These are phyloP conservation scores for Paraglomus brasilianum DNA, from an alignment of 192 early-diverging fungal genomes.

Conservation along the genomic window DNA sequence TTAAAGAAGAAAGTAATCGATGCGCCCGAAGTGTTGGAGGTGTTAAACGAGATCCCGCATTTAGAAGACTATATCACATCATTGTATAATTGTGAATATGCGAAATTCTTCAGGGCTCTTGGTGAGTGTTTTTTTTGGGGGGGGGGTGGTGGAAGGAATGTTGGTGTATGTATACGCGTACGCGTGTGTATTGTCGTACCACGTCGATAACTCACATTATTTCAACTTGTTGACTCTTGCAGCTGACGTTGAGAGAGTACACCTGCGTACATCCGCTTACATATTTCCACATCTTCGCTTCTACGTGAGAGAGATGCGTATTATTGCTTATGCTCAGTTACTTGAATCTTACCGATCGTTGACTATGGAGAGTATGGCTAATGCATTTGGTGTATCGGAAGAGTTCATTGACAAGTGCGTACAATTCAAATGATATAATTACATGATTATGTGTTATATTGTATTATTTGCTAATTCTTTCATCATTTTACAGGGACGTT, in stretches of 20 bases:
- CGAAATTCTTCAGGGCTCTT: conserved; percentile 88
- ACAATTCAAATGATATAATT: background rate
- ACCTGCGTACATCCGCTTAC: conserved; percentile 73
- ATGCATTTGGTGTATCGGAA: conserved; percentile 92
- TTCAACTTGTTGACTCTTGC: conserved; percentile 7
- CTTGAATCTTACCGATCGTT: conserved; percentile 93
- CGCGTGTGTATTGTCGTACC: too few relatives aligned
- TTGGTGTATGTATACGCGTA: too few relatives aligned
- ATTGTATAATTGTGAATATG: conserved; percentile 90
- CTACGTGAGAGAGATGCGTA: conserved; percentile 98
- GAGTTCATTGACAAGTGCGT: conserved; percentile 90
- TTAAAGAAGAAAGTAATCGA: conserved; percentile 95
- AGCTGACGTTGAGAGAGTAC: conserved; percentile 78
- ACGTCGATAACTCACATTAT: too few relatives aligned
- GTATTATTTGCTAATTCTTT: background rate
- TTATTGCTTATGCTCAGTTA: conserved; percentile 92
- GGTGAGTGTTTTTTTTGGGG: conserved; percentile 43
- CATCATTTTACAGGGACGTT: conserved; percentile 67
- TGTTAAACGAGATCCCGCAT: conserved; percentile 85
- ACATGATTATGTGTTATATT: background rate
- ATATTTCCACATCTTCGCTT: conserved; percentile 86
- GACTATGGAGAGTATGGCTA: conserved; percentile 94
- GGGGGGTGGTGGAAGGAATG: background rate
- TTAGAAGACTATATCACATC: conserved; percentile 81
- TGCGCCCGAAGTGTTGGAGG: conserved; percentile 95